Base-by-base conservation (phyloP, 257 asterid genomes). In the Mitragyna speciosa region DNA sequence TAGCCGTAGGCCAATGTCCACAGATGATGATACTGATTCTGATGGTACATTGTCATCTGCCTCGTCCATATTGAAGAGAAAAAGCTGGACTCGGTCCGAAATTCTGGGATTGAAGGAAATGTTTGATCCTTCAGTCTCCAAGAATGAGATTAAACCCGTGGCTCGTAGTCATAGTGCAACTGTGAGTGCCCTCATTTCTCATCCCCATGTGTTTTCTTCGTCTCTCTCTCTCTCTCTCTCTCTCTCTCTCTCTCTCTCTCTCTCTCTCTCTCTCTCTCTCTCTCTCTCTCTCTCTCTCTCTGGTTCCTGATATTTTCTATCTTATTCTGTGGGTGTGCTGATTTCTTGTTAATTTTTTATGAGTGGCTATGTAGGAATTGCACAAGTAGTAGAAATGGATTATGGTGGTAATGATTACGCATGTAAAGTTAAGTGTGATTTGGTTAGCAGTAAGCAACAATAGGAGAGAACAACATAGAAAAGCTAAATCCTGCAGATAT, bases 51-150 rank as follows among this genome's bases (percentile, higher is more conserved):
- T 79, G 24, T 90, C 91, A 2, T 86, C 86, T 12, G 56, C 82
- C 6, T 84, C 90, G 7, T 79, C 88, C 12, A 58, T 79, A 5
- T 78, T 89, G 12, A 91, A 84, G 88, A 80, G 98, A 78, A 86
- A 91, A 79, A 92, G 97, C 89, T 93, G 98, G 98, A 87, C 81
- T 6, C 90, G 87, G 48, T 87, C 94, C 0, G 95, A 92, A n/a
- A 84, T 86, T 51, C 70, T 86, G 59, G 88, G 86, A 43, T 86
- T 82, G 4, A 87, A 89, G 76, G 90, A 89, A 52, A 88, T 89
- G 58, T 89, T 85, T 64, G 89, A 88, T 80, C 90, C 97, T 65
- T 88, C 94, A 1, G 86, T 74, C 72, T 81, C 58, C 48, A 91
- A 87, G 76, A 83, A 83, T 1, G 89, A 88, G 63, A 85, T 78